These are phyloP conservation scores for Gymnopilus dilepis DNA, from an alignment of 768 basidiomycete genomes.

Conservation along the genomic window DNA sequence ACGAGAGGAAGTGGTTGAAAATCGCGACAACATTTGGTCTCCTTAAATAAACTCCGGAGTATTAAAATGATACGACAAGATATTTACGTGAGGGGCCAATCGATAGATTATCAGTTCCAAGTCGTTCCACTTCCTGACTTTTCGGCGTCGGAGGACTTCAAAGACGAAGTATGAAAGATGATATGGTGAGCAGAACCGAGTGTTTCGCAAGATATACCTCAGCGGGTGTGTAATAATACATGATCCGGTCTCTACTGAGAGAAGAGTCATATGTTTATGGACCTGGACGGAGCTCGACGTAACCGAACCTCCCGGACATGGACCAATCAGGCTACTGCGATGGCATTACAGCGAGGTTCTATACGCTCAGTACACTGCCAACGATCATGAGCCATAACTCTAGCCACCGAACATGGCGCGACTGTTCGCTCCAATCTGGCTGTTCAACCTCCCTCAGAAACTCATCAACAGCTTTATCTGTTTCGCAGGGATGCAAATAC, in stretches of 20 bases:
- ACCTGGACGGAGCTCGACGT: not conserved
- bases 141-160: slow-evolving; percentile 4
- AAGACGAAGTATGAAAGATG: not conserved
- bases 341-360: slow-evolving; percentile 13
- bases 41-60: slow-evolving; percentile 33
- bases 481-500: slow-evolving; percentile 91
- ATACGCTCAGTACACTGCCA: slow-evolving; percentile 63
- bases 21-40: slow-evolving; percentile 47
- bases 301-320: not conserved
- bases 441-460: slow-evolving; percentile 56
- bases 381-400: slow-evolving; percentile 83
- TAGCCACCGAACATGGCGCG: slow-evolving; percentile 54
- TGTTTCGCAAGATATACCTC: slow-evolving; percentile 10
- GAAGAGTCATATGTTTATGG: slow-evolving; percentile 29
- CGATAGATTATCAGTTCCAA: slow-evolving; percentile 21
- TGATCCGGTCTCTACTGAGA: slow-evolving; percentile 26
- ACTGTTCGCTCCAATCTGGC: slow-evolving; percentile 36
- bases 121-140: slow-evolving; percentile 23
- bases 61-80: slow-evolving; percentile 47
- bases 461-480: slow-evolving; percentile 67
- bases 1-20: slow-evolving; percentile 44
- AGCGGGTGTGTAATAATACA: slow-evolving; percentile 14
- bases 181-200: slow-evolving; percentile 3
- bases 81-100: slow-evolving; percentile 21
- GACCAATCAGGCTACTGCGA: slow-evolving; percentile 10